A percentile compares a stretch with the other conserved stretches of the same genome.
Evolutionary conservation across 176 grass and related monocot genomes (phyloP).

Genomic region (Musa troglodytarum): DNA sequence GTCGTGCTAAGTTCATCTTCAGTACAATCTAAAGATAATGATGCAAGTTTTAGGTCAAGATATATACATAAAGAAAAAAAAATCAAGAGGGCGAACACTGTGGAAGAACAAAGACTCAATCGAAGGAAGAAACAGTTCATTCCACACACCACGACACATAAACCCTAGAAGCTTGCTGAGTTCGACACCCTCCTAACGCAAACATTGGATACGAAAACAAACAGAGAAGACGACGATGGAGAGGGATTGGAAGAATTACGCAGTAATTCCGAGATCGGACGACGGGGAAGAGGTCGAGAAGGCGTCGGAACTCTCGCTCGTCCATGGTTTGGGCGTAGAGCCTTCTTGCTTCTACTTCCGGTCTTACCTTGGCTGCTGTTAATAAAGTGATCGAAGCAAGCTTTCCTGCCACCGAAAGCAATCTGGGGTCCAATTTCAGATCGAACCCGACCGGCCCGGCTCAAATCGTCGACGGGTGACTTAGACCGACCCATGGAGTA

Average conservation of each 20-base stretch:
- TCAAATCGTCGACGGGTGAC: too few species aligned
- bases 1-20: neutral
- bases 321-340: slow-evolving; percentile 36
- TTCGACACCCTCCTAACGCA: neutral
- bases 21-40: neutral
- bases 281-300: slow-evolving; percentile 80
- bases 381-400: too few species aligned
- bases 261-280: slow-evolving; percentile 67
- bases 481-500: too few species aligned
- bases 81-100: neutral
- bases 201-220: neutral
- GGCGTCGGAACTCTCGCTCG: slow-evolving; percentile 70
- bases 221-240: neutral
- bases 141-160: neutral
- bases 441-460: too few species aligned
- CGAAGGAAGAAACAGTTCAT: neutral
- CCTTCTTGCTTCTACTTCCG: neutral
- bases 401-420: too few species aligned
- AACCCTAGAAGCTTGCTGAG: neutral
- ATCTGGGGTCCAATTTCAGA: too few species aligned
- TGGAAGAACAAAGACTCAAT: neutral
- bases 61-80: neutral
- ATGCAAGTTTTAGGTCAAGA: neutral
- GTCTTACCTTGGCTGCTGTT: neutral
- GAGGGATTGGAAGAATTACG: slow-evolving; percentile 37